Percentiles rank a stretch among this genome's conserved stretches.
Evolutionary conservation across 176 grass and related monocot genomes (phyloP).

Genomic region (Eragrostis curvula): DNA sequence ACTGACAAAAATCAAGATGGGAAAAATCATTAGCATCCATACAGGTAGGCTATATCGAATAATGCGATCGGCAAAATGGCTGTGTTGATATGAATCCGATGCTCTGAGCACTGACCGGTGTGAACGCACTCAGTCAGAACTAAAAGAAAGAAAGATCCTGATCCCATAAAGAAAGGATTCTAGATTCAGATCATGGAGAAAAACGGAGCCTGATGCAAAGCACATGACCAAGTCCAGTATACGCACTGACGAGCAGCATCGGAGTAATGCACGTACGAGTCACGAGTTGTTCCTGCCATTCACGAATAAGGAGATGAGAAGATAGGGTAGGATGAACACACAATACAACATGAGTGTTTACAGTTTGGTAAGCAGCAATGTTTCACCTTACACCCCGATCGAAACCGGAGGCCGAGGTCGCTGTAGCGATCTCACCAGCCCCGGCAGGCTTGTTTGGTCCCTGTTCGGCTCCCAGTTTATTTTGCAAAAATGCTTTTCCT

Average conservation of each 20-base stretch:
- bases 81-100: conserved; percentile 27
- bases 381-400: background rate
- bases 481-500: too few relatives aligned
- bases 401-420: too few relatives aligned
- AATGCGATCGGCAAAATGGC: background rate
- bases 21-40: background rate
- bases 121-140: background rate
- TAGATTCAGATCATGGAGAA: background rate
- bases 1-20: background rate
- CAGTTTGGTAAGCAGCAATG: background rate
- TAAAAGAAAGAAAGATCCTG: background rate
- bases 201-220: background rate
- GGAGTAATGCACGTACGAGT: background rate
- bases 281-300: background rate
- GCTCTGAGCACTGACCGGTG: background rate
- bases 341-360: background rate
- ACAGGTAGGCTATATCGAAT: background rate
- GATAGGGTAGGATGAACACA: background rate
- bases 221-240: background rate
- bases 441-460: too few relatives aligned
- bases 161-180: background rate
- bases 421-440: background rate
- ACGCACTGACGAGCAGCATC: background rate
- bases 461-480: too few relatives aligned
- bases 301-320: too few relatives aligned